Base-by-base conservation (phyloP, 2,329 filamentous ascomycete species). In the Colletotrichum spinosum region DNA sequence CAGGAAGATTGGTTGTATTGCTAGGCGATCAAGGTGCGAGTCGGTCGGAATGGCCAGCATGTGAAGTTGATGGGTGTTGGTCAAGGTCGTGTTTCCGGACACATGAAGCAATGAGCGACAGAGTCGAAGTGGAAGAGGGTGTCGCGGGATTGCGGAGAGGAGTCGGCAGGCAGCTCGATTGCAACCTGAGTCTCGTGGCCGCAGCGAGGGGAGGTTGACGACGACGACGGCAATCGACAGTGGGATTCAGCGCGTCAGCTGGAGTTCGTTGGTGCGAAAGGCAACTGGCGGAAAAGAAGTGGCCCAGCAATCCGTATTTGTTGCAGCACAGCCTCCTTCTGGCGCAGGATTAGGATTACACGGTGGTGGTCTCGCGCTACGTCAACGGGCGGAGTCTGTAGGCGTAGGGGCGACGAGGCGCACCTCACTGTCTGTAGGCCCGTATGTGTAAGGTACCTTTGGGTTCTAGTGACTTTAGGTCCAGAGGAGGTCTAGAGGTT, bases 1-100 rank as follows among this genome's bases (percentile, higher is more conserved):
- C 81, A 80, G 79, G 76, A 42, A 76, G 77, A 76, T 76, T 75
- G 77, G 77, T 61, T 61, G 63, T 67, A 70, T 71, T 72, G 44
- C 60, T 63, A 53, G 65, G 59, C 62, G 64, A 69, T 70, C 69
- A 70, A 65, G 56, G 54, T 68, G 67, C 72, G 66, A 70, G 70
- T 71, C 68, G 69, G 69, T 70, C 69, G 69, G 51, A 56, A 55
- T 60, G 67, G 68, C 67, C 75, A 74, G 73, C 75, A 78, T 77
- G 70, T 70, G 74, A 72, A 70, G 48, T 57, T 35, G 63, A 42
- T 33, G 25, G 34, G 53, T 11, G 51, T 54, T 49, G 41, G 38
- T 67, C 46, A 67, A 42, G 49, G 41, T 55, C 38, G 60, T 65
- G 55, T 65, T 55, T 41, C 38, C 46, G 25, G 54, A 44, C 54